These are phyloP conservation scores for Coccomyxa subellipsoidea DNA, from an alignment of 163 green algal species.

Conservation along the genomic window DNA sequence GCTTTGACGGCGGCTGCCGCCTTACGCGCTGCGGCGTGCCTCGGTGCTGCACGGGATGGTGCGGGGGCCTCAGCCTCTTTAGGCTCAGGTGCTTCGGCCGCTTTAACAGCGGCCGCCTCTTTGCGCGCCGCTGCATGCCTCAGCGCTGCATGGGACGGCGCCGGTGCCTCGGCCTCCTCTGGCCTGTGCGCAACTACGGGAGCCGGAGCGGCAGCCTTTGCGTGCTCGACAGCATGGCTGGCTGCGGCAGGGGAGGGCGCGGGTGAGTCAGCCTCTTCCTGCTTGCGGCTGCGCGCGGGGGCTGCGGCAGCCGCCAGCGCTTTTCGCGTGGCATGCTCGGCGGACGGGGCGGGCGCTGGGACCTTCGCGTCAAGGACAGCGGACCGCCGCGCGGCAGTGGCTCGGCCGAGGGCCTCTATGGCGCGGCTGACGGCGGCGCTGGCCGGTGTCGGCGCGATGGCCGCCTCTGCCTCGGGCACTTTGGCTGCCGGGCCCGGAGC, in stretches of 20 bases:
- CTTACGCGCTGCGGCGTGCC: not conserved
- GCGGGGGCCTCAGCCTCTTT: not conserved
- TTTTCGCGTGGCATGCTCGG: not conserved
- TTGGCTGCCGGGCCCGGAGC: not conserved
- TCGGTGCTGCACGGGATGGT: not conserved
- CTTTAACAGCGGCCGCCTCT: not conserved
- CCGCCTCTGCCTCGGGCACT: not conserved
- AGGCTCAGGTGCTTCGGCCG: not conserved
- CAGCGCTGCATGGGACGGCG: too few relatives aligned
- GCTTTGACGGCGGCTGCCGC: not conserved
- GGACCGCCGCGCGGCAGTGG: not conserved
- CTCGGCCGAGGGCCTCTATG: not conserved
- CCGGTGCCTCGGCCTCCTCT: not conserved
- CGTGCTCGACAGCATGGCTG: not conserved
- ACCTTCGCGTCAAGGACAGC: not conserved
- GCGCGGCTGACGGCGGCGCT: not conserved
- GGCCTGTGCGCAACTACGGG: not conserved
- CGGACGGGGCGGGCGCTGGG: too few relatives aligned
- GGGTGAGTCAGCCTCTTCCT: not conserved
- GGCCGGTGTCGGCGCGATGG: not conserved
- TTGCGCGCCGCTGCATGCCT: not conserved
- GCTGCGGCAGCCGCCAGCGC: too few relatives aligned
- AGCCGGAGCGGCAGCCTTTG: too few relatives aligned
- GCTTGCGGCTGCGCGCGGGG: not conserved
- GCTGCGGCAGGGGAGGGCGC: too few relatives aligned